Evolutionary conservation across 257 asterid genomes (phyloP).

Genomic region (Schizonepeta tenuifolia): DNA sequence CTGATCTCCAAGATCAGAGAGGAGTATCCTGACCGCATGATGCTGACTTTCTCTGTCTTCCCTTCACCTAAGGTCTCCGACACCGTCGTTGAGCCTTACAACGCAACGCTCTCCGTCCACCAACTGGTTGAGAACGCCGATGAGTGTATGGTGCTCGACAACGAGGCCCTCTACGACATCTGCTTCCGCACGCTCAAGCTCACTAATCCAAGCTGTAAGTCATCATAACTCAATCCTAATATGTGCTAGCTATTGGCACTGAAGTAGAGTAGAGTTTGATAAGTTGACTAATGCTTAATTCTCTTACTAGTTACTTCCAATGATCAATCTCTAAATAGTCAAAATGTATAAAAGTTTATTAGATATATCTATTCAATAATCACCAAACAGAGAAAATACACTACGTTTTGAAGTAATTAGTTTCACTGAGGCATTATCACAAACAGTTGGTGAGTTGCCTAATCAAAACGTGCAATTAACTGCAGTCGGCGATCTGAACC

Average conservation of each 20-base stretch:
- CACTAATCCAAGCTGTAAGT: slow-evolving; percentile 83
- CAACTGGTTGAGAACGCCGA: slow-evolving; percentile 81
- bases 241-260: too few relatives aligned
- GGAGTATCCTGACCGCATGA: slow-evolving; percentile 79
- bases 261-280: too few relatives aligned
- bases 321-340: not conserved
- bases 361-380: too few relatives aligned
- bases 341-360: not conserved
- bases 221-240: not conserved
- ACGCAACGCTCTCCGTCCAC: slow-evolving; percentile 78
- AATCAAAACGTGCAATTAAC: not conserved
- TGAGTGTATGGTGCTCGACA: slow-evolving; percentile 77
- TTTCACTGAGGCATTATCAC: slow-evolving; percentile 30
- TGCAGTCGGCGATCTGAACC: slow-evolving; percentile 84
- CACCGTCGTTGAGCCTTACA: slow-evolving; percentile 79
- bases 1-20: slow-evolving; percentile 76
- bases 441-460: slow-evolving; percentile 19
- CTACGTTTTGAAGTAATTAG: too few relatives aligned
- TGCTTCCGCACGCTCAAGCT: slow-evolving; percentile 83
- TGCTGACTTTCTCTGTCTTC: slow-evolving; percentile 75
- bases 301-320: not conserved
- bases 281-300: too few relatives aligned
- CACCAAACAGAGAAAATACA: too few relatives aligned
- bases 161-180: slow-evolving; percentile 78
- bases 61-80: slow-evolving; percentile 84